Base-by-base conservation (phyloP, 345 rosid species). In the Salix viminalis region DNA sequence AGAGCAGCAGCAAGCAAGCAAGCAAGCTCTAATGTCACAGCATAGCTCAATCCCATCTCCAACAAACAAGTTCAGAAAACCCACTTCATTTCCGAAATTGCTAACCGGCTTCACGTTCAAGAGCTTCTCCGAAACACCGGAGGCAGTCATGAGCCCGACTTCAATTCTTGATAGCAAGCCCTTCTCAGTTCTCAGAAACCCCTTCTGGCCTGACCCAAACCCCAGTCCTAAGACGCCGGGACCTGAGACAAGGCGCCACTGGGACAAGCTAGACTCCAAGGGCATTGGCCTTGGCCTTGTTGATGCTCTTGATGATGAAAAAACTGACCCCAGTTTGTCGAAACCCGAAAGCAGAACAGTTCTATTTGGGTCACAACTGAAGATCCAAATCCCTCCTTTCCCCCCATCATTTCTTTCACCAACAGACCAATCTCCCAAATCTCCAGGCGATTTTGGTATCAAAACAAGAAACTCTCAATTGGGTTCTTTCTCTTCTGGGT, bases 101-200 rank as follows among this genome's bases (percentile, higher is more conserved):
- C 88, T 92, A 71, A 81, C 91, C 71, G 88, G 88, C 74, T 87
- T 91, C 65, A 72, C 75, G 72, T 81, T 90, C 23, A 90, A 90
- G 80, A 80, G 78, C 67, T 81, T 87, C 79, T 77, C 97, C 32
- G 92, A 89, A 26, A 66, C 82, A 26, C 69, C 84, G 46, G 92
- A 90, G 67, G 76, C 84, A 7, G 79, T 85, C 37, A 87, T 91
- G 65, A 94, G 98, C 70, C 98, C 98, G 36, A 94, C 94, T 72
- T 94, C 98, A 7, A 92, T 88, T 62, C 98, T 94, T 62, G 98
- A 94, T 81, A 76, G 85, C 70, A 92, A 91, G 79, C 88, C 95
- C 34, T 90, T 91, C 70, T 89, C 91, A 28, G 84, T 83, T 75
- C 76, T 90, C 66, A 93, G 81, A 77, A 92, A 85, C 79, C 93